phyloP scores from a whole-genome alignment of 768 basidiomycete species.

The Boletus huronensis region DNA sequence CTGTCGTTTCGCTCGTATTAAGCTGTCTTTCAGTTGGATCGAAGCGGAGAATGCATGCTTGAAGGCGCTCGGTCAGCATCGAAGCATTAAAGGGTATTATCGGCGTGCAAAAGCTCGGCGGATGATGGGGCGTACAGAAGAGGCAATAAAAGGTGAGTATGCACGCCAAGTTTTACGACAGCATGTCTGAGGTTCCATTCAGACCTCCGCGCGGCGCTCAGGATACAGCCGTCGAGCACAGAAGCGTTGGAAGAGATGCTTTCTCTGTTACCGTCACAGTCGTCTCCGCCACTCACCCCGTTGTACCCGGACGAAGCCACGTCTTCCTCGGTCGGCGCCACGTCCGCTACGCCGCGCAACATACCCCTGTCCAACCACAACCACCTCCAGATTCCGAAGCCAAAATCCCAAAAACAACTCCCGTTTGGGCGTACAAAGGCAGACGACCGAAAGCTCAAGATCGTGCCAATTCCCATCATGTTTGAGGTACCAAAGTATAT shows the following conservation, averaged over 20 bases:
- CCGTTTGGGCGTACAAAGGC: slow-evolving; percentile 50
- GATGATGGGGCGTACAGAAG: slow-evolving; percentile 53
- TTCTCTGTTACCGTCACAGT: slow-evolving; percentile 32
- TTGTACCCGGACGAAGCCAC: slow-evolving; percentile 21
- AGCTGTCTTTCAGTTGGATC: slow-evolving; percentile 51
- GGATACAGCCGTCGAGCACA: slow-evolving; percentile 58
- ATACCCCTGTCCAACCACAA: slow-evolving; percentile 23
- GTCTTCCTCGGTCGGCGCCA: slow-evolving; percentile 29
- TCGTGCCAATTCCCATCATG: slow-evolving; percentile 44
- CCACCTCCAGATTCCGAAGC: slow-evolving; percentile 37
- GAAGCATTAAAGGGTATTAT: slow-evolving; percentile 66
- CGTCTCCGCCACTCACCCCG: slow-evolving; percentile 6
- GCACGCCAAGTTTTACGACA: too few relatives aligned
- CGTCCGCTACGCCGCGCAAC: slow-evolving; percentile 10
- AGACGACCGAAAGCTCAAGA: slow-evolving; percentile 54
- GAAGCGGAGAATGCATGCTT: slow-evolving; percentile 71
- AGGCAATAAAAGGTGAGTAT: slow-evolving; percentile 55
- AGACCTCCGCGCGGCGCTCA: slow-evolving; percentile 63
- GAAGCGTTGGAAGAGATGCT: slow-evolving; percentile 60
- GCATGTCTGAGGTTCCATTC: slow-evolving; percentile 1
- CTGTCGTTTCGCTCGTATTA: slow-evolving; percentile 11
- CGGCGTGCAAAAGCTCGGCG: slow-evolving; percentile 64
- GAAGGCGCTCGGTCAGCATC: slow-evolving; percentile 58
- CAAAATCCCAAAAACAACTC: slow-evolving; percentile 42
- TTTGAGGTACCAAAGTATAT: slow-evolving; percentile 33